Percentiles rank a stretch among this genome's conserved stretches.
Evolutionary conservation across 2,329 filamentous ascomycete genomes (phyloP).

Genomic region (Scedosporium minutisporum): DNA sequence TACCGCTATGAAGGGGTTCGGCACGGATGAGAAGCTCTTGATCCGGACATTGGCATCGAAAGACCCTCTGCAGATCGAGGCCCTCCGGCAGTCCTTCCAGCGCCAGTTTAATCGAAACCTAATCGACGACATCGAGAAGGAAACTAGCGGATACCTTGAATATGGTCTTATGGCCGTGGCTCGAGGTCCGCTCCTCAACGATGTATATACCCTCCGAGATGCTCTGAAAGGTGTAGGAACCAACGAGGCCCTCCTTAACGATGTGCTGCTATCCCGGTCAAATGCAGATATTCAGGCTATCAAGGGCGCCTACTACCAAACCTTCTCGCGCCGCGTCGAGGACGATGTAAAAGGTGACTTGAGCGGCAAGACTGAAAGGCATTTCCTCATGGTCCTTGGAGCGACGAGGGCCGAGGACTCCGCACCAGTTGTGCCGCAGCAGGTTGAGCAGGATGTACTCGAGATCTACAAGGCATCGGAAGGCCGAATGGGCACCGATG

Average conservation of each 20-base stretch:
- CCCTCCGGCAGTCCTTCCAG: conserved; percentile 58
- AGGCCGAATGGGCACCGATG: conserved; percentile 62
- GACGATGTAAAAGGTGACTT: conserved; percentile 67
- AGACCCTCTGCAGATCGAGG: conserved; percentile 67
- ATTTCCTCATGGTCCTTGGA: conserved; percentile 74
- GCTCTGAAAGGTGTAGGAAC: conserved; percentile 75
- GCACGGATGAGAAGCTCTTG: conserved; percentile 73
- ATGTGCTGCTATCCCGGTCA: conserved; percentile 69
- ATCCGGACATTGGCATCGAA: conserved; percentile 62
- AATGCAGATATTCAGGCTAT: conserved; percentile 87
- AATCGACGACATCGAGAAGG: conserved; percentile 64
- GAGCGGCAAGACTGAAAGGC: conserved; percentile 73
- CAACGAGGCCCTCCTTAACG: conserved; percentile 77
- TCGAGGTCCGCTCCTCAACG: conserved; percentile 69
- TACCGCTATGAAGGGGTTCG: conserved; percentile 86
- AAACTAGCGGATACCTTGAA: conserved; percentile 67
- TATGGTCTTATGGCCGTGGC: conserved; percentile 65
- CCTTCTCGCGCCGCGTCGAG: conserved; percentile 58
- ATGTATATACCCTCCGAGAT: conserved; percentile 60
- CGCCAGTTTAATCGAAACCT: conserved; percentile 57
- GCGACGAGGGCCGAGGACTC: conserved; percentile 71
- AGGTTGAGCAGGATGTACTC: conserved; percentile 66
- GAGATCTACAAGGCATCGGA: conserved; percentile 71
- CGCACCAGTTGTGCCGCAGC: conserved; percentile 59
- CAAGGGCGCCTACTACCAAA: conserved; percentile 64